Percentiles rank a stretch among this genome's conserved stretches.
Evolutionary conservation across 2,329 filamentous ascomycete species (phyloP).

Genomic region (Beauveria sp.): DNA sequence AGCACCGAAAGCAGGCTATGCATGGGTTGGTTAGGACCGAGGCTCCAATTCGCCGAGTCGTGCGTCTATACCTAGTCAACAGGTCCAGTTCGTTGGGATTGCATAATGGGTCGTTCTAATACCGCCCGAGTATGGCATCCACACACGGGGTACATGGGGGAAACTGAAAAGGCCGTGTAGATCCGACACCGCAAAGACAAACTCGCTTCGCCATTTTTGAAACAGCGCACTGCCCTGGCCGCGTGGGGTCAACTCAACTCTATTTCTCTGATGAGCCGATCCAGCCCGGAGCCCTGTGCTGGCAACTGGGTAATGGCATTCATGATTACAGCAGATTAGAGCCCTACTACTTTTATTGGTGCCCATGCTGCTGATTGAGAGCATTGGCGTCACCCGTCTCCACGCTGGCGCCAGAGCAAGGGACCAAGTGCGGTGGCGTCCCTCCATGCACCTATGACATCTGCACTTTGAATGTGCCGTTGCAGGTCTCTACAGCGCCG

Average conservation of each 20-base stretch:
- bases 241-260: neutral
- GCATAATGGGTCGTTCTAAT: neutral
- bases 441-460: slow-evolving; percentile 4
- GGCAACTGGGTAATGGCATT: neutral
- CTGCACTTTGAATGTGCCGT: neutral
- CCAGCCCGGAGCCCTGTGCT: too few species aligned
- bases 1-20: neutral
- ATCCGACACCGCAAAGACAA: neutral
- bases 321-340: neutral
- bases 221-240: neutral
- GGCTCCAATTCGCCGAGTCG: neutral
- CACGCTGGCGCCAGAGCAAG: neutral
- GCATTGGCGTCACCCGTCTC: neutral
- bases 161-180: neutral
- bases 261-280: neutral
- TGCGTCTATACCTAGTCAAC: neutral
- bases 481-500: neutral
- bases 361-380: neutral
- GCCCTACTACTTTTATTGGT: neutral
- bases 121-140: neutral
- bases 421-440: slow-evolving; percentile 2
- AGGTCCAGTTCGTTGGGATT: neutral
- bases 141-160: neutral
- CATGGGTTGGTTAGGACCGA: neutral
- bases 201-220: neutral